Evolutionary conservation across 345 rosid species (phyloP), one percentile per base, ranked within the genome.

Genomic region (Gynandropsis gynandra): DNA sequence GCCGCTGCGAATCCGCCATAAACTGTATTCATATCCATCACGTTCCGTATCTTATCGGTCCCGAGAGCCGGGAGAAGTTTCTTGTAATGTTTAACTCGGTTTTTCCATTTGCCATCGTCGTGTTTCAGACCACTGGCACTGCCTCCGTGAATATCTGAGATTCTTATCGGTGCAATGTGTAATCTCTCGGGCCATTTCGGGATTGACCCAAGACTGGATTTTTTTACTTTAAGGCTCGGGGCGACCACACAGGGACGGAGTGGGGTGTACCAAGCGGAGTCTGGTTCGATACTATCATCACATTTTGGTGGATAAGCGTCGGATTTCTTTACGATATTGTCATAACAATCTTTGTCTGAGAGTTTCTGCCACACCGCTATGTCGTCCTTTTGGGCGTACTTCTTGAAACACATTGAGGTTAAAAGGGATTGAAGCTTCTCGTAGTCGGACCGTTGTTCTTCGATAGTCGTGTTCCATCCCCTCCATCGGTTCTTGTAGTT

Each of bases 211-310:
- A 92, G 64, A 41, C 55, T 82, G 1, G 88, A 58, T 20, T 72
- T 78, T 74, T 72, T 75, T 16, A 69, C 68, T 56, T 78, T 74
- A 29, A 74, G 71, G 13, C 71, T 76, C 0, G 95, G 97, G 39
- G 75, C 87, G n/a, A 87, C 83, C 42, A 85, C 90, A 42, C 98
- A 92, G 14, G 95, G 77, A 15, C 94, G 89, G 32, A 92, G 83
- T 0, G 98, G 95, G 29, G 94, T 92, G 77, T 92, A 92, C 98
- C 98, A 92, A 34, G 97, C 98, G 5, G 87, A 68, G 64, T 92
- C 98, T 0, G 97, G 89, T 61, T 92, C 98, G 16, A 87, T 63
- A 73, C 96, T 87, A 44, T 81, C 97, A 53, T 92, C 98, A 16
- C 98, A 92, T 69, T 83, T 81, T 6, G 84, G 84, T 7, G 94